Conservation (phyloP, 2,329 filamentous ascomycete genomes). For the Rasamsonia emersonii region DNA sequence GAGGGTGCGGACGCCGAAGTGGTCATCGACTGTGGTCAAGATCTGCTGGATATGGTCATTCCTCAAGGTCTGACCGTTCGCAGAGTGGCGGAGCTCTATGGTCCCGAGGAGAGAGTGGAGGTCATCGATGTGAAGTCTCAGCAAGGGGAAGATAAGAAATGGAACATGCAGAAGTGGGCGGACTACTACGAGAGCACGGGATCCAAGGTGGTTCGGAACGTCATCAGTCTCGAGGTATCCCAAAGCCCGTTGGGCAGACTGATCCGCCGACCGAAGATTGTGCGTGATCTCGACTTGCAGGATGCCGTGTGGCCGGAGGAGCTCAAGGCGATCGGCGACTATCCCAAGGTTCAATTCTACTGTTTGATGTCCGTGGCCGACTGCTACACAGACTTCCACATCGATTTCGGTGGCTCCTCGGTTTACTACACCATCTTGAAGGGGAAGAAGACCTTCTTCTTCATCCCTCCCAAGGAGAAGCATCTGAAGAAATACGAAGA, state of each 20-base stretch:
- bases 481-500: conserved; percentile 63
- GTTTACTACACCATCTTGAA: conserved; percentile 64
- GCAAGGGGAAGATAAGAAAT: conserved; percentile 55
- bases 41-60: conserved; percentile 60
- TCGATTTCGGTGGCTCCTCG: conserved; percentile 63
- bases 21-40: conserved; percentile 53
- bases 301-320: conserved; percentile 45
- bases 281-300: conserved; percentile 52
- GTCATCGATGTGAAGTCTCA: conserved; percentile 65
- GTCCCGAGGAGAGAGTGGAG: conserved; percentile 53
- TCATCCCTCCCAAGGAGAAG: conserved; percentile 60
- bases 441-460: conserved; percentile 63
- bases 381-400: conserved; percentile 64
- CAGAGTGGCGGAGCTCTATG: conserved; percentile 55
- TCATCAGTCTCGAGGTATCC: conserved; percentile 61
- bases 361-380: conserved; percentile 63
- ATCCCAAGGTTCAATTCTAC: conserved; percentile 59
- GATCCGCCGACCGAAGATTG: conserved; percentile 55
- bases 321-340: conserved; percentile 46
- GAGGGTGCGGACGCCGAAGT: conserved; percentile 26
- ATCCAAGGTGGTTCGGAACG: conserved; percentile 56
- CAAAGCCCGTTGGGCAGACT: conserved; percentile 54
- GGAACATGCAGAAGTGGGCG: conserved; percentile 58
- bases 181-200: conserved; percentile 57
- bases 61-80: conserved; percentile 56